Conservation (phyloP, 345 rosid species). For the Acer campestre region DNA sequence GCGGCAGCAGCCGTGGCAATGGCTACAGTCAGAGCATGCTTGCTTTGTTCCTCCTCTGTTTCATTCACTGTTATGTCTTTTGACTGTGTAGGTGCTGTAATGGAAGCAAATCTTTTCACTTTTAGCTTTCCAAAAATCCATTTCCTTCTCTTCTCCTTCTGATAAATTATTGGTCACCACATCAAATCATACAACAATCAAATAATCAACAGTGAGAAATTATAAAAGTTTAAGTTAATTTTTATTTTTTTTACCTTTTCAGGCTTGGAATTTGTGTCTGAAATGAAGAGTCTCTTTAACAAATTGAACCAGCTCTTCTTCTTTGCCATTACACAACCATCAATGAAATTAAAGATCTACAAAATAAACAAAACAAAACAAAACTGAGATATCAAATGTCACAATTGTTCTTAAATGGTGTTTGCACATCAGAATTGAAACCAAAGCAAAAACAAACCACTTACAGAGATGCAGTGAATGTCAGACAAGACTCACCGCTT, state of each 20-base stretch:
- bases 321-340: constrained; percentile 62
- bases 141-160: constrained; percentile 68
- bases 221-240: not conserved
- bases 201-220: not conserved
- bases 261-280: constrained; percentile 46
- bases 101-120: constrained; percentile 50
- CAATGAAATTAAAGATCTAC: not conserved
- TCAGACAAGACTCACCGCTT: constrained; percentile 24
- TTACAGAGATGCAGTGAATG: constrained; percentile 22
- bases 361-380: too few relatives aligned
- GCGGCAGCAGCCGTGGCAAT: constrained; percentile 59
- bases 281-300: constrained; percentile 66
- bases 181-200: not conserved
- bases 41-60: constrained; percentile 43
- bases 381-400: not conserved
- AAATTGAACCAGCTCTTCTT: constrained; percentile 72
- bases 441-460: constrained; percentile 20
- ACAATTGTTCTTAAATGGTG: not conserved
- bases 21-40: constrained; percentile 48
- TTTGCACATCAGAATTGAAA: not conserved
- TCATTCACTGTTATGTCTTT: constrained; percentile 20
- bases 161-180: not conserved
- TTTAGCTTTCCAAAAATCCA: constrained; percentile 70
- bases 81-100: constrained; percentile 49
- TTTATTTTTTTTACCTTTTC: constrained; percentile 58